These are phyloP conservation scores for Lolium perenne DNA, from an alignment of 176 grass and related monocot species.

Conservation along the genomic window DNA sequence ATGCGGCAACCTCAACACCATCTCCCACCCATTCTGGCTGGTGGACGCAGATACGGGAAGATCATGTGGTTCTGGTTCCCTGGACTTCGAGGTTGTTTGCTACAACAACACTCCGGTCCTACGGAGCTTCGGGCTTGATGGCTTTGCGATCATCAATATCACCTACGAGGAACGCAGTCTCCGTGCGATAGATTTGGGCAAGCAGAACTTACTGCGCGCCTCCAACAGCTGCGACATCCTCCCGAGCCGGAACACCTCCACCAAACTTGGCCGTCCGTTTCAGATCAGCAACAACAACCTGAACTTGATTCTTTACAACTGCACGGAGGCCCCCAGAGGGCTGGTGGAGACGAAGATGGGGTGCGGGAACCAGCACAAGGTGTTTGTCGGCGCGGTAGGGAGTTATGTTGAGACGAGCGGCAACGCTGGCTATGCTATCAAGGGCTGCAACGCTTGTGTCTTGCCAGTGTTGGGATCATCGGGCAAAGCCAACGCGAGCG, in stretches of 20 bases:
- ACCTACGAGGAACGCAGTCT: background rate
- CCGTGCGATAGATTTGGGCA: background rate
- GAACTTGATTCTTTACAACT: background rate
- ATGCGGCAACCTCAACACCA: background rate
- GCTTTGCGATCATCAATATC: background rate
- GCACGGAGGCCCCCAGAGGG: background rate
- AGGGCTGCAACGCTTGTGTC: background rate
- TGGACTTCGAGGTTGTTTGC: background rate
- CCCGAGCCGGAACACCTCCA: background rate
- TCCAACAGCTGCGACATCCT: background rate
- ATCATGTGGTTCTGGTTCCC: background rate
- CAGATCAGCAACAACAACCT: background rate
- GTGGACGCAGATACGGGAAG: accelerated
- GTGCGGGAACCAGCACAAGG: background rate
- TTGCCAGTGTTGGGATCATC: background rate
- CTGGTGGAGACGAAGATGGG: background rate
- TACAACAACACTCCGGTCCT: background rate
- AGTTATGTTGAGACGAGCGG: background rate
- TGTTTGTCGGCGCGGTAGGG: background rate
- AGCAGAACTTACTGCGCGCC: background rate
- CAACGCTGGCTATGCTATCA: background rate
- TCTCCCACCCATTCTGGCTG: background rate
- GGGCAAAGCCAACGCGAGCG: background rate
- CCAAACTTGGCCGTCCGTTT: background rate
- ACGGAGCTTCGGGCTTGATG: too few species aligned